A percentile compares a stretch with the other conserved stretches of the same genome.
Evolutionary conservation across 805 yeast genomes (phyloP).

Genomic region (Kazachstania africana): DNA sequence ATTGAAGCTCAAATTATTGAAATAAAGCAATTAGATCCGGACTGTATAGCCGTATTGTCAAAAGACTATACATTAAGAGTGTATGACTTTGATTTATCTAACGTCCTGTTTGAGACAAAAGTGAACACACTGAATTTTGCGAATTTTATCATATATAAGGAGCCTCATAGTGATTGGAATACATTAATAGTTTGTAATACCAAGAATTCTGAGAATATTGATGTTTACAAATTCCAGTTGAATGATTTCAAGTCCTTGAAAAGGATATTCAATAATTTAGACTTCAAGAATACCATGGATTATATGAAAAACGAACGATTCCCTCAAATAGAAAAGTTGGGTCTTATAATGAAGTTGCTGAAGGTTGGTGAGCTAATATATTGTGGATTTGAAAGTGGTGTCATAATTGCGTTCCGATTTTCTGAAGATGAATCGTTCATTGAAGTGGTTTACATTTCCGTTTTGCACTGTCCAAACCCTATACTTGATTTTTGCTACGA

Average conservation of each 20-base stretch:
- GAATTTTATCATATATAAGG: conserved; percentile 10
- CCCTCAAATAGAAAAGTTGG: conserved; percentile 10
- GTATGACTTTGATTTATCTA: conserved; percentile 2
- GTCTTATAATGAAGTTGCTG: conserved; percentile 20
- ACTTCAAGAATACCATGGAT: conserved; percentile 4
- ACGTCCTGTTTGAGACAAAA: conserved; percentile 15
- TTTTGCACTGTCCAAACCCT: conserved; percentile 21
- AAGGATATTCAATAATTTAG: conserved; percentile 12
- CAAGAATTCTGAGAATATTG: conserved; percentile 19
- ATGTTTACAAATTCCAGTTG: conserved; percentile 13
- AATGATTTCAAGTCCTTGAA: conserved; percentile 12
- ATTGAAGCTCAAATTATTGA: conserved; percentile 10
- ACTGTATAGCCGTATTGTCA: conserved; percentile 10
- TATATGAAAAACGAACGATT: too few relatives aligned
- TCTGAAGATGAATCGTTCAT: conserved; percentile 1
- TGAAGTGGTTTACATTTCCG: conserved; percentile 16
- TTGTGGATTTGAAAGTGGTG: conserved; percentile 23
- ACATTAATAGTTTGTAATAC: conserved; percentile 23
- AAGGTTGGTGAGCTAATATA: conserved; percentile 7
- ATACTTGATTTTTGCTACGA: conserved; percentile 15
- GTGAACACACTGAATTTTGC: conserved; percentile 26
- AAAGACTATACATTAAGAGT: conserved; percentile 20
- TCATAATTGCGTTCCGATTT: conserved; percentile 17
- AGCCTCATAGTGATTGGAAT: conserved; percentile 2
- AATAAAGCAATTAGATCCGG: conserved; percentile 6